Conservation (phyloP, 1,139 yeast species). For the Yamadazyma atmosphaerica region DNA sequence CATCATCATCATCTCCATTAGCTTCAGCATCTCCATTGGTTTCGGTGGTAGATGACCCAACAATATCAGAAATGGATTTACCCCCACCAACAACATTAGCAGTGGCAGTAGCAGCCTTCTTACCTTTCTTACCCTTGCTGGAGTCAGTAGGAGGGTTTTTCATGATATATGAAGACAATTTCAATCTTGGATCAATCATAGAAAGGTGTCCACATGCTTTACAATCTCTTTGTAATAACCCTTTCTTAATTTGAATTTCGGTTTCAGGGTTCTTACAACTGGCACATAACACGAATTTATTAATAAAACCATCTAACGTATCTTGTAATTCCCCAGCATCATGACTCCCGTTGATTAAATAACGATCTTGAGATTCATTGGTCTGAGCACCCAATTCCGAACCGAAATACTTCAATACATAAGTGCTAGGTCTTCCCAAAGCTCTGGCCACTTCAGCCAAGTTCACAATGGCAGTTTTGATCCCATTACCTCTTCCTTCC, state of each 20-base stretch:
- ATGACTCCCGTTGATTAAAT: constrained; percentile 92
- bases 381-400: constrained; percentile 98
- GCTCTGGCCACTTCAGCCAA: constrained; percentile 94
- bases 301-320: constrained; percentile 89
- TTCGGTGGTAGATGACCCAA: constrained; percentile 47
- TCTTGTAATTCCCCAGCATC: constrained; percentile 91
- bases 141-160: constrained; percentile 85
- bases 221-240: constrained; percentile 84
- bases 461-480: constrained; percentile 91
- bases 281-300: constrained; percentile 89
- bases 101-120: constrained; percentile 85
- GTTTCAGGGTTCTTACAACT: constrained; percentile 98
- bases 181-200: constrained; percentile 81
- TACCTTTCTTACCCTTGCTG: constrained; percentile 59
- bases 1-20: constrained; percentile 62
- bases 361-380: constrained; percentile 80
- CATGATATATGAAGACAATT: constrained; percentile 79
- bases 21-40: constrained; percentile 44
- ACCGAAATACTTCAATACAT: constrained; percentile 92
- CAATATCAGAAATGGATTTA: constrained; percentile 74
- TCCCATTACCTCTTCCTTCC: constrained; percentile 99
- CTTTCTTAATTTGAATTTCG: constrained; percentile 79
- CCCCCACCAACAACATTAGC: constrained; percentile 92
- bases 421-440: constrained; percentile 87
- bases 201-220: constrained; percentile 97